Evolutionary conservation across 108 stramenopile species (phyloP), one percentile per base, ranked within the genome.

Genomic region (Nannochloropsis oceanica): DNA sequence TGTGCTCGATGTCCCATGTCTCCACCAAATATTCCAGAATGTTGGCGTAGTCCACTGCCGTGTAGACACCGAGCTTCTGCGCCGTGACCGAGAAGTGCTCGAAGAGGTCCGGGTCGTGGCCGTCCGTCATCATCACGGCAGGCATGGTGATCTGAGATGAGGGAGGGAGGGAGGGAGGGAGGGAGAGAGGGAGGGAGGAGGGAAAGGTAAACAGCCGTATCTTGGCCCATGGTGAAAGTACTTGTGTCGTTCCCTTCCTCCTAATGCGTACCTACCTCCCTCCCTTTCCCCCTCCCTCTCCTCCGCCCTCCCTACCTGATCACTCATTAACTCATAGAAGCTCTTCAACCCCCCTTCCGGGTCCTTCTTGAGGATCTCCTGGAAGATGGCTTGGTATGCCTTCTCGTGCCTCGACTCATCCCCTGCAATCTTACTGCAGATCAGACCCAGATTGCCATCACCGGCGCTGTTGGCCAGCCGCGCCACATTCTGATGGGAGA

Each of bases 391-490:
- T 86, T 96, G 94, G 87, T 96, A 96, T 25, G 95, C 95, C 93
- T 93, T 95, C 85, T 96, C 95, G 93, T 96, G 95, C 80, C 95
- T 92, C 80, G 93, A 94, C 87, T 96, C 95, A 88, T 96, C 95
- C 44, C 95, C 95, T 22, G 95, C 95, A 90, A 96, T 95, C 87
- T 93, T 94, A 83, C 93, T 93, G 87, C 95, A 95, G 44, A 96
- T 96, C 27, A 87, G 86, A 80, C 89, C 86, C 25, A 96, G 89
- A 83, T 93, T 92, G 14, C 14, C 90, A 84, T 94, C 95, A 13
- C 94, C 95, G 43, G 91, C 86, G 12, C 89, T 82, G 46, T 92
- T 92, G 50, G 95, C 95, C 34, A 95, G 86, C 82, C 90, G 92
- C 25, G 93, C 95, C 12, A 95, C 95, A 84, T 94, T 94, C 7